Base-by-base conservation (phyloP, 1,284 basidiomycete species). In the Moesziomyces globuligerus region DNA sequence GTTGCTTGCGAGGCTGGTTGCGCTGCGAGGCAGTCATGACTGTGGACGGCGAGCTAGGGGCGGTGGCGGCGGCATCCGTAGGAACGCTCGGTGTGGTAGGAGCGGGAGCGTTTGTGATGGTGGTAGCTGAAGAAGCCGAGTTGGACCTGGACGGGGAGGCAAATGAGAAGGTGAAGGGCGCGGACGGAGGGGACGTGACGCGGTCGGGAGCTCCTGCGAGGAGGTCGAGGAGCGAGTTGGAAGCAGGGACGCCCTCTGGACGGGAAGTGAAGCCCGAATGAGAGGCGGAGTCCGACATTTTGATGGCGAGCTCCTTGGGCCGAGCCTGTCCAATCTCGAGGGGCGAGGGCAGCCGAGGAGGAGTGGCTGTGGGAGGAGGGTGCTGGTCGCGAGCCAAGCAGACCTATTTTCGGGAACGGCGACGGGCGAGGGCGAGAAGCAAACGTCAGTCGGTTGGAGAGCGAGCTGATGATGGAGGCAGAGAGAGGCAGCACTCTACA, bases 181-280 rank as follows among this genome's bases (percentile, higher is more conserved):
- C 32, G 9, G 66, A 38, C 15, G 59, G 15, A 15, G 66, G 59
- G 4, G 59, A 58, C 17, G 51, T 64, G 49, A 64, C 38, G 20
- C 66, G 48, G 26, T 34, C 54, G 8, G 66, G 47, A 8, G 66
- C 66, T n/a, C 59, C 66, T 17, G 54, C 66, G n/a, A 64, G 46
- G n/a, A 69, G 59, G 38, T 69, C 66, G 20, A 69, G 46, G 7
- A 69, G 50, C 8, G 54, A 56, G 44, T 64, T 69, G 46, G 66
- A 64, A 5, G 59, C 20, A 15, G 65, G 23, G 6, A 48, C 28
- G 13, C 51, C 38, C 7, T 26, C 15, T 11, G 32, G 24, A 7
- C 13, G 20, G 48, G 28, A 20, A 17, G 29, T 39, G 50, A 13
- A 32, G 21, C 45, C 28, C 7, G 45, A 18, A n/a, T 15, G 37